Evolutionary conservation across 371 early-diverging fungal species (phyloP), one percentile per base, ranked within the genome.

Genomic region (Mortierella sp.): DNA sequence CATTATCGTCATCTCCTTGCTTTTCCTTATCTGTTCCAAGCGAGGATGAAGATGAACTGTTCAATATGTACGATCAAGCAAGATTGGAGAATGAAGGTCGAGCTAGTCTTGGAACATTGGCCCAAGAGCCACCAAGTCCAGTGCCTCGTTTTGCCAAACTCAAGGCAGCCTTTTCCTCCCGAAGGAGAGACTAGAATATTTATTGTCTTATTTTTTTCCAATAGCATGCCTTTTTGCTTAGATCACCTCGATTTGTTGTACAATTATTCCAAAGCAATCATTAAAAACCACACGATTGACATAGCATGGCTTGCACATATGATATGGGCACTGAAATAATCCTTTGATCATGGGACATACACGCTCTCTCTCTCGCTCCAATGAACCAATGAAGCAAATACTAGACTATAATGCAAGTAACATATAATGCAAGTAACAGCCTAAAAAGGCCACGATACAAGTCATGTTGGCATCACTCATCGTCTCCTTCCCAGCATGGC

Each of bases 41-140:
- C 37, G 49, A 35, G 40, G 66, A 66, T 17, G 51, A 29, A 28
- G 53, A 53, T 31, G 35, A 49, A 13, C 51, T 26, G 3, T 2
- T 12, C 10, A 51, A 19, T 12, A 29, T 47, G 49, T n/a, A 17
- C 5, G 62, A 56, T 15, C 32, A 32, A 37, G 58, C 5, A 34
- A 3, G n/a, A 37, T 66, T 22, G 40, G 23, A 17, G 17, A 29
- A 57, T 32, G 51, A 60, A 40, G 56, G 5, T 60, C 26, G 17
- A 49, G 22, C 54, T 61, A 23, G 53, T 13, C 17, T 19, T 51
- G 53, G 19, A 34, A 23, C 59, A 19, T 35, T 61, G 40, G 43
- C 2, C 2, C 51, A 59, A 51, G 68, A 61, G 32, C 68, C 68
- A 15, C 22, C 68, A n/a, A 68, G 61, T 31, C 68, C 68, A 15